Percentiles rank a stretch among this genome's conserved stretches.
These are phyloP conservation scores for Euphorbia tirucalli DNA, from an alignment of 345 rosid genomes.

Conservation along the genomic window DNA sequence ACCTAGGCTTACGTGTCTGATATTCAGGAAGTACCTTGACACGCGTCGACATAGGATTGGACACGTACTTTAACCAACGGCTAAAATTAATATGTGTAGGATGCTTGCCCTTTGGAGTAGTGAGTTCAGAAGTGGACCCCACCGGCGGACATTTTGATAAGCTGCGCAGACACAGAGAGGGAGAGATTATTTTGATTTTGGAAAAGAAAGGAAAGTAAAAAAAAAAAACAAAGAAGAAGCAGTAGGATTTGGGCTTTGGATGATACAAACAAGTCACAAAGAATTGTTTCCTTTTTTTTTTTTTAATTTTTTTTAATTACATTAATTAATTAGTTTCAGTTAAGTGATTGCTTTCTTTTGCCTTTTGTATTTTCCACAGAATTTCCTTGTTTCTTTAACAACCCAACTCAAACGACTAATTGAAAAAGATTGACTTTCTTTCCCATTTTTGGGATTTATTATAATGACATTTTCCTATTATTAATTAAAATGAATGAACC, in stretches of 20 bases:
- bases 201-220: neutral
- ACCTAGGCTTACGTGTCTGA: slow-evolving; percentile 22
- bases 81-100: slow-evolving; percentile 3
- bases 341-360: neutral
- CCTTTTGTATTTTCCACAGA: too few relatives aligned
- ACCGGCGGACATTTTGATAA: slow-evolving; percentile 18
- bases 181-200: neutral
- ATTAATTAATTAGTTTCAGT: too few relatives aligned
- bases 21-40: neutral
- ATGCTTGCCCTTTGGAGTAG: neutral
- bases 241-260: neutral
- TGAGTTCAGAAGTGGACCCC: slow-evolving; percentile 19
- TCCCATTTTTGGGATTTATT: neutral
- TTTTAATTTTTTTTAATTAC: neutral
- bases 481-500: too few relatives aligned
- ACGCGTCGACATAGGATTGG: slow-evolving; percentile 21
- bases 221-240: neutral
- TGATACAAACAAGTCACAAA: neutral
- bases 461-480: too few relatives aligned
- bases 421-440: too few relatives aligned
- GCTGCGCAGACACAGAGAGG: neutral
- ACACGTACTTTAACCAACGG: slow-evolving; percentile 16
- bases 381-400: neutral
- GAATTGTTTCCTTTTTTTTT: neutral
- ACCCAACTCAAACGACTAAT: neutral